Base-by-base conservation (phyloP, 2,329 filamentous ascomycete species). In the Thelonectria olida region DNA sequence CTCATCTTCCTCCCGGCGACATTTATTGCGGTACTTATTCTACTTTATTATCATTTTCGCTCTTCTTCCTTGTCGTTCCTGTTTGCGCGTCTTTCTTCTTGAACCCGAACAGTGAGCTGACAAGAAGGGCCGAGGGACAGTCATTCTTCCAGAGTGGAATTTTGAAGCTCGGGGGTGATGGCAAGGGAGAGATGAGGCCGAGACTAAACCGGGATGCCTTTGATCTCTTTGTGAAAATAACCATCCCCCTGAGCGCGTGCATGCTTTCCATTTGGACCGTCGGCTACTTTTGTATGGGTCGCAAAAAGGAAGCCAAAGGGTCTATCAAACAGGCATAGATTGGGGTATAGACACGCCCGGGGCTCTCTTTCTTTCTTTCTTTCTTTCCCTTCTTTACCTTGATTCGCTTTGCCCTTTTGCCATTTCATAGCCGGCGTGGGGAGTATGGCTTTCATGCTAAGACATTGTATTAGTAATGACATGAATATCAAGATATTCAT, bases 111-210 rank as follows among this genome's bases (percentile, higher is more conserved):
- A 27, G 15, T 22, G 10, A 39, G 17, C 62, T 65, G 4, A 64
- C 27, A 7, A 7, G 28, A 34, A 34, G 20, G 19, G 10, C n/a
- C 15, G 34, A 17, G 22, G 41, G 3, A 2, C 1, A 67, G 65
- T 44, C 64, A 1, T 67, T 67, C 7, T 67, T 67, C 9, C 65
- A 67, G 6, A 67, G 65, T 2, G 64, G 61, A 17, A 67, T 67
- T 2, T 58, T 67, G 67, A 2, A 67, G 56, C 52, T 45, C 56
- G 20, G 20, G 34, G 0, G 5, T 42, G 2, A 13, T 25, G 1
- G 27, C 51, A 4, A 7, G 45, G 12, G 53, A 19, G 5, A 54
- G 1, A 19, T 22, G 0, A 58, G 53, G 53, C 41, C 31, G 2
- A 42, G 19, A 7, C 28, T 67, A 0, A 62, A 67, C 7, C 17